phyloP scores from a whole-genome alignment of 1,139 yeast genomes.

The Meyerozyma smithsonii region DNA sequence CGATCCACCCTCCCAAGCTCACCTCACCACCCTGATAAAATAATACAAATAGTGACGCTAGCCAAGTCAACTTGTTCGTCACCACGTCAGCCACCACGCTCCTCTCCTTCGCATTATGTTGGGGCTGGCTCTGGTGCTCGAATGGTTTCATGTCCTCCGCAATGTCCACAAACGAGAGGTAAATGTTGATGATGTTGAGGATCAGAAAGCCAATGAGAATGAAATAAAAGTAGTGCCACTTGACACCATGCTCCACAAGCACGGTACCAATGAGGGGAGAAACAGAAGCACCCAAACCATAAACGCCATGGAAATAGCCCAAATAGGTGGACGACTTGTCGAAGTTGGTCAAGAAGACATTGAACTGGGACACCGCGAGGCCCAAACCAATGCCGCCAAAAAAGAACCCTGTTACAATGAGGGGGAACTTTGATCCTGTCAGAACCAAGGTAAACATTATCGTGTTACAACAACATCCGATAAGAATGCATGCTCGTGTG shows the following conservation, averaged over 20 bases:
- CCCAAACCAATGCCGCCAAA: conserved; percentile 16
- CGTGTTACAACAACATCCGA: conserved; percentile 32
- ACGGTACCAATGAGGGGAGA: conserved; percentile 22
- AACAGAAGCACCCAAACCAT: conserved; percentile 19
- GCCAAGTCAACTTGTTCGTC: conserved; percentile 47
- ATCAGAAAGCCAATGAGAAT: conserved; percentile 13
- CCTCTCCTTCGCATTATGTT: background rate
- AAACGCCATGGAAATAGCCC: conserved; percentile 15
- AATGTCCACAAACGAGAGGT: conserved; percentile 11
- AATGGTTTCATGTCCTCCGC: conserved; percentile 12
- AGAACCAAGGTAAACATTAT: conserved; percentile 38
- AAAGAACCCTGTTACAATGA: conserved; percentile 15
- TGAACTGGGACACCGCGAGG: conserved; percentile 13
- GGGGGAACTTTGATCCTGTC: conserved; percentile 24
- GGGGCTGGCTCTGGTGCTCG: conserved; percentile 8
- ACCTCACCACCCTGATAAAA: conserved; percentile 70
- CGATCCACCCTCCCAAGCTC: conserved; percentile 67
- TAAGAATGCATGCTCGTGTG: conserved; percentile 27
- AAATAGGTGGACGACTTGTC: conserved; percentile 14
- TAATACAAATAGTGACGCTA: conserved; percentile 47
- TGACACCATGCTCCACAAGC: conserved; percentile 11
- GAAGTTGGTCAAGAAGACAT: conserved; percentile 14
- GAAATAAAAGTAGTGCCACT: conserved; percentile 16
- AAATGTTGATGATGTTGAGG: conserved; percentile 7
- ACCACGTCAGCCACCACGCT: conserved; percentile 18